These are phyloP conservation scores for Claviceps lovelessii DNA, from an alignment of 2,329 filamentous ascomycete species.

Conservation along the genomic window DNA sequence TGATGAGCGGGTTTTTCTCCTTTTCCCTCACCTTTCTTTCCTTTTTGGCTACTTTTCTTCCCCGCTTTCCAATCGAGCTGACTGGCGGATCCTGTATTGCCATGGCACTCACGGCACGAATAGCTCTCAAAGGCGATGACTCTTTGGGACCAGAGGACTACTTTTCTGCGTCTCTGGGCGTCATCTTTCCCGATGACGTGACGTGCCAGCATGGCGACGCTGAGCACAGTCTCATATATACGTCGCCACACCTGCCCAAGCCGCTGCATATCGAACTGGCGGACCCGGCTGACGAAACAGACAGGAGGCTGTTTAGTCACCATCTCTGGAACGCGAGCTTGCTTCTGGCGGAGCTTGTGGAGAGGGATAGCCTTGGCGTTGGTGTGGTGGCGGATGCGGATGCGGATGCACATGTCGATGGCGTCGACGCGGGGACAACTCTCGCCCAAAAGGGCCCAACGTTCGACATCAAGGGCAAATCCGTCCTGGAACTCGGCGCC, in stretches of 20 bases:
- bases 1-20: too few species aligned
- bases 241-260: slow-evolving; percentile 33
- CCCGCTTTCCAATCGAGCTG: too few species aligned
- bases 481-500: slow-evolving; percentile 80
- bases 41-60: neutral
- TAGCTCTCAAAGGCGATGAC: slow-evolving; percentile 14
- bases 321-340: slow-evolving; percentile 83
- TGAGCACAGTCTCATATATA: slow-evolving; percentile 44
- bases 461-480: slow-evolving; percentile 45
- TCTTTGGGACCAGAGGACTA: slow-evolving; percentile 38
- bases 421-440: too few species aligned
- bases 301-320: slow-evolving; percentile 54
- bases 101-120: slow-evolving; percentile 31
- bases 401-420: slow-evolving; percentile 12
- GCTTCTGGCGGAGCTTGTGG: slow-evolving; percentile 63
- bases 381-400: neutral
- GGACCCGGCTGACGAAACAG: slow-evolving; percentile 35
- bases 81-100: neutral
- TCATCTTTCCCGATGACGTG: slow-evolving; percentile 55
- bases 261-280: slow-evolving; percentile 31
- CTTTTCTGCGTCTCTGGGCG: slow-evolving; percentile 42
- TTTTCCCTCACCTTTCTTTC: neutral
- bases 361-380: slow-evolving; percentile 28
- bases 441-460: slow-evolving; percentile 17
- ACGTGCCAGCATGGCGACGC: slow-evolving; percentile 52